These are phyloP conservation scores for Papiliotrema fonsecae DNA, from an alignment of 1,284 basidiomycete genomes.

Conservation along the genomic window DNA sequence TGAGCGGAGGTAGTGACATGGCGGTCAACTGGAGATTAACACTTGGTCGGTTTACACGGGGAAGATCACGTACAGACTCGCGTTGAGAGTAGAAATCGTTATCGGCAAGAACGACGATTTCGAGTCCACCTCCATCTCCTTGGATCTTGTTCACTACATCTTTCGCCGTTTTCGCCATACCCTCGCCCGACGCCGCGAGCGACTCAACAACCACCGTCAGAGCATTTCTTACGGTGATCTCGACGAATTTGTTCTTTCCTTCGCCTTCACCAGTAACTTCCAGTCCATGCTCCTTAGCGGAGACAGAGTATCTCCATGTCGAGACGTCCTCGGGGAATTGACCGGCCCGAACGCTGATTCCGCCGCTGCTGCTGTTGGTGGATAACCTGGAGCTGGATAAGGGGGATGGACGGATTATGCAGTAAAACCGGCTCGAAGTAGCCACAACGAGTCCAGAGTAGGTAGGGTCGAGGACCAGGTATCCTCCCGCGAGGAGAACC, in stretches of 20 bases:
- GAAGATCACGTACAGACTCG: constrained; percentile 37
- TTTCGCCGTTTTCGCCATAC: constrained; percentile 41
- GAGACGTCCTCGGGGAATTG: constrained; percentile 71
- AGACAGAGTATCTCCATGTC: constrained; percentile 67
- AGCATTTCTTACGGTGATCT: constrained; percentile 74
- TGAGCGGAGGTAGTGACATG: constrained; percentile 1
- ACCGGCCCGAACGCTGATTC: constrained; percentile 75
- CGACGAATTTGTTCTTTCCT: constrained; percentile 80
- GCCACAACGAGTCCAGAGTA: constrained; percentile 83
- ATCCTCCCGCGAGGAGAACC: constrained; percentile 88
- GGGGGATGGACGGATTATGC: constrained; percentile 50
- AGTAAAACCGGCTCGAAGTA: constrained; percentile 91
- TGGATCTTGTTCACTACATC: constrained; percentile 9
- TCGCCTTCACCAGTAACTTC: neutral
- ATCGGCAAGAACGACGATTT: constrained; percentile 80
- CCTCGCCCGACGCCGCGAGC: constrained; percentile 1
- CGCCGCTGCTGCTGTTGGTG: too few relatives aligned
- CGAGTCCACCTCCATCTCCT: constrained; percentile 51
- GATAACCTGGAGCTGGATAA: constrained; percentile 48
- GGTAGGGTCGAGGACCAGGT: constrained; percentile 80
- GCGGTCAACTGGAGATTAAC: constrained; percentile 53
- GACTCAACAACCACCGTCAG: constrained; percentile 63
- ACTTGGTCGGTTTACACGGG: neutral
- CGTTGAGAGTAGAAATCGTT: constrained; percentile 98
- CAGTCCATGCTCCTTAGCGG: neutral